A percentile compares a stretch with the other conserved stretches of the same genome.
Evolutionary conservation across 2,329 filamentous ascomycete species (phyloP).

Genomic region (Septoria petroselini): DNA sequence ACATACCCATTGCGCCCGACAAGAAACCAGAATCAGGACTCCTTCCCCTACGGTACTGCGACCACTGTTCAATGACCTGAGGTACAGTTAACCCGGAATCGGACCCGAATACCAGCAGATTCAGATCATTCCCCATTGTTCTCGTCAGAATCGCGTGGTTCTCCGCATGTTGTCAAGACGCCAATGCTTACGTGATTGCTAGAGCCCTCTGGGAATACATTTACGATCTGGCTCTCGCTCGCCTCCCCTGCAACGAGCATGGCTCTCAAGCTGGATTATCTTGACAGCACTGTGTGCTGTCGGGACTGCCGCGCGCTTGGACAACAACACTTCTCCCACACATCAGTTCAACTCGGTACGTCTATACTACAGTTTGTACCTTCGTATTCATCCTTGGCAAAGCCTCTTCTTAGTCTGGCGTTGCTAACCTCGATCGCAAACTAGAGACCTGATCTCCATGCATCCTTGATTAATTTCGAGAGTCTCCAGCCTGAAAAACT

Average conservation of each 20-base stretch:
- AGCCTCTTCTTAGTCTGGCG: background rate
- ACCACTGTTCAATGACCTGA: conserved; percentile 13
- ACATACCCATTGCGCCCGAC: background rate
- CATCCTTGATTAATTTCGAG: conserved; percentile 38
- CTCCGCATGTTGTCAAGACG: conserved; percentile 17
- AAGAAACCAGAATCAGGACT: background rate
- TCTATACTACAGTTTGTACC: background rate
- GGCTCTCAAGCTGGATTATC: background rate
- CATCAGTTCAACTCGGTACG: conserved; percentile 39
- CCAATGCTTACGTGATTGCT: conserved; percentile 19
- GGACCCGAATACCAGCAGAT: conserved; percentile 8
- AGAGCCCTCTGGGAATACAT: background rate
- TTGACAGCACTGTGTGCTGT: background rate
- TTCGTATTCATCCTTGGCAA: conserved; percentile 4
- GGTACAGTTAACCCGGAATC: conserved; percentile 8
- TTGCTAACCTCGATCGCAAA: conserved; percentile 10
- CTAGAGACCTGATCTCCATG: conserved; percentile 42
- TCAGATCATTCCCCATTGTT: too few species aligned
- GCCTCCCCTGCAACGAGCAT: background rate
- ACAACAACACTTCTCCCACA: conserved; percentile 39
- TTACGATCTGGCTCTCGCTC: background rate
- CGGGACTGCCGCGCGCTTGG: conserved; percentile 27
- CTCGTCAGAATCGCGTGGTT: conserved; percentile 13
- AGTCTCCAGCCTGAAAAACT: conserved; percentile 38
- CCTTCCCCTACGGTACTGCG: background rate